Conservation (phyloP, 768 basidiomycete species). For the Boletus vermiculosoides region DNA sequence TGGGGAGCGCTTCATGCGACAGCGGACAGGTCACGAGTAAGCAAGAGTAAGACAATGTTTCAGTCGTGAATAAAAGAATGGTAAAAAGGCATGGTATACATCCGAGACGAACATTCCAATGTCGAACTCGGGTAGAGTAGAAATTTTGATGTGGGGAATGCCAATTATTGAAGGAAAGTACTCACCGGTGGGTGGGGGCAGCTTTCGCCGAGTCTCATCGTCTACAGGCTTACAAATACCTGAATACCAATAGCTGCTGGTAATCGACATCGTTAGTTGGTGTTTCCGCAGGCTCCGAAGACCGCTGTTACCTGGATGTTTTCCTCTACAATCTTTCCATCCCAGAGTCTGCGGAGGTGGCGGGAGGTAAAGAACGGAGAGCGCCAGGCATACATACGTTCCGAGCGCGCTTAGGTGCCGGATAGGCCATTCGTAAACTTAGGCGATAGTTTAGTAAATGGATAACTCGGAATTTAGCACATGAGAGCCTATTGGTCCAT, state of each 20-base stretch:
- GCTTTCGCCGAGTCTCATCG: conserved; percentile 12
- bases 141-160: neutral
- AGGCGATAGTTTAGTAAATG: neutral
- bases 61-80: conserved; percentile 3
- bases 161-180: conserved; percentile 1
- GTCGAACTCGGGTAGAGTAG: neutral
- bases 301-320: neutral
- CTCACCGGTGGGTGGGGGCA: conserved; percentile 14
- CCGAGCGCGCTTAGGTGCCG: neutral
- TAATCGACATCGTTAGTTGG: neutral
- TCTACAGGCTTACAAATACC: neutral
- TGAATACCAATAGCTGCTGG: neutral
- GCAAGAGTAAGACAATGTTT: conserved; percentile 5
- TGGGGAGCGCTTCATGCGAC: conserved; percentile 11
- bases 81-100: neutral
- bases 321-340: conserved; percentile 12
- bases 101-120: conserved; percentile 3
- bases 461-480: too few relatives aligned
- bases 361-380: conserved; percentile 9
- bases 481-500: too few relatives aligned
- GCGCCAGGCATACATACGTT: neutral
- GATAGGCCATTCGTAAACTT: conserved; percentile 5
- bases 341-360: neutral
- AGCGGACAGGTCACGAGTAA: neutral
- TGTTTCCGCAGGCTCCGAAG: neutral